Base-by-base conservation (phyloP, 2,329 filamentous ascomycete genomes). In the Nemania bipapillata region DNA sequence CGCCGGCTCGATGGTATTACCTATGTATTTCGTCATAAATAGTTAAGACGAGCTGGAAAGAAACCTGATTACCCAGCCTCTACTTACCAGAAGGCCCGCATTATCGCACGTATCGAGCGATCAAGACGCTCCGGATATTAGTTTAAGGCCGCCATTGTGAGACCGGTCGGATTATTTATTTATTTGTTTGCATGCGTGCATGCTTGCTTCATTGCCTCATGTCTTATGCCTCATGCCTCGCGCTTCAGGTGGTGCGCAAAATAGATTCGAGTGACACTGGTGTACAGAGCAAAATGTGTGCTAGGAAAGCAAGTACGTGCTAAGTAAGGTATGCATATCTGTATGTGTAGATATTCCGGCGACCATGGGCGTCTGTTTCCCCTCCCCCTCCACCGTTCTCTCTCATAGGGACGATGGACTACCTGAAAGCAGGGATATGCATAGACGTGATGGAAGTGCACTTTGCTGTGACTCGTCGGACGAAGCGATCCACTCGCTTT, bases 401-500 rank as follows among this genome's bases (percentile, higher is more conserved):
- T 5, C 3, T n/a, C 22, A n/a, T 15, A 37, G n/a, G n/a, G n/a
- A n/a, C n/a, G n/a, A n/a, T n/a, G n/a, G n/a, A n/a, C n/a, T n/a
- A n/a, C n/a, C n/a, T 11, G 50, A 28, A 55, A 47, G 47, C 60
- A 64, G 50, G 63, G 67, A 26, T 62, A 35, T 12, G 30, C 49
- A 63, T 54, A 47, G 60, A 32, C 66, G 66, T 72, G 68, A 70
- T 73, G 64, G 62, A 69, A 71, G 72, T 69, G 61, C 35, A 15
- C 63, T 68, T 67, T 66, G 66, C 72, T 80, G 75, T 80, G 77
- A 80, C 77, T 81, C 77, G 81, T 76, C 78, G 76, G 78, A 77
- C 77, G 79, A 81, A 80, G 81, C 78, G 80, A 82, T 78, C 76
- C 81, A 77, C 61, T 79, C 73, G 78, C 77, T 76, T 80, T 88